Conservation (phyloP, 768 basidiomycete species). For the Lepiota brunneoincarnata region DNA sequence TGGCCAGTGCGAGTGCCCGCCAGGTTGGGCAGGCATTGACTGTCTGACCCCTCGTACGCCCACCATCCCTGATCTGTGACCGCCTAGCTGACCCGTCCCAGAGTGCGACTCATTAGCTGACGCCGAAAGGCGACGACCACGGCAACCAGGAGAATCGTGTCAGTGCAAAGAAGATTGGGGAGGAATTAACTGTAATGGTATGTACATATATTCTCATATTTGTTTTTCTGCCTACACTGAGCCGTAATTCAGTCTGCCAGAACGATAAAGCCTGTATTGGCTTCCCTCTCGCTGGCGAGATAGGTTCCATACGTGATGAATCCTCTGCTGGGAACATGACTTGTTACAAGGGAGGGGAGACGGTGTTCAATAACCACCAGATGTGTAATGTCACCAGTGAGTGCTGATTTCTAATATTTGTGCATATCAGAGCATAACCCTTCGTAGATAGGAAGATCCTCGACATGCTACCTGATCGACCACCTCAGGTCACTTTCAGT, state of each 20-base stretch:
- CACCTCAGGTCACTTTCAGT: constrained; percentile 95
- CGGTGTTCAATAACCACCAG: constrained; percentile 94
- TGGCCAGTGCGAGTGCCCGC: constrained; percentile 94
- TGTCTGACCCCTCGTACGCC: constrained; percentile 87
- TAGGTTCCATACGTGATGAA: constrained; percentile 16
- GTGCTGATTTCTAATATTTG: constrained; percentile 25
- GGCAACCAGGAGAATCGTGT: constrained; percentile 74
- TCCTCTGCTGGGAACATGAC: constrained; percentile 55
- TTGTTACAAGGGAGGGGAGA: constrained; percentile 91
- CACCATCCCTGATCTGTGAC: not conserved
- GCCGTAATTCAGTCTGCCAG: constrained; percentile 69
- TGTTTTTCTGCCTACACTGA: not conserved
- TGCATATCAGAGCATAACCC: not conserved
- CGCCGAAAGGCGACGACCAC: constrained; percentile 77
- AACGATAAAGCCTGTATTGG: constrained; percentile 74
- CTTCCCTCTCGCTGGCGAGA: constrained; percentile 57
- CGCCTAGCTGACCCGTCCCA: constrained; percentile 26
- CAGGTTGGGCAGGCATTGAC: constrained; percentile 97
- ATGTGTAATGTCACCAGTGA: constrained; percentile 98
- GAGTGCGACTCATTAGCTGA: constrained; percentile 95
- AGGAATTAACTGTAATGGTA: constrained; percentile 97
- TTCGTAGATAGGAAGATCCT: constrained; percentile 86
- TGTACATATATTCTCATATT: constrained; percentile 18
- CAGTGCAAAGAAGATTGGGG: constrained; percentile 94
- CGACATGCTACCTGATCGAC: constrained; percentile 84